Percentiles rank a stretch among this genome's conserved stretches.
Conservation (phyloP, 306 rosid genomes). For the Castanospermum australe region DNA sequence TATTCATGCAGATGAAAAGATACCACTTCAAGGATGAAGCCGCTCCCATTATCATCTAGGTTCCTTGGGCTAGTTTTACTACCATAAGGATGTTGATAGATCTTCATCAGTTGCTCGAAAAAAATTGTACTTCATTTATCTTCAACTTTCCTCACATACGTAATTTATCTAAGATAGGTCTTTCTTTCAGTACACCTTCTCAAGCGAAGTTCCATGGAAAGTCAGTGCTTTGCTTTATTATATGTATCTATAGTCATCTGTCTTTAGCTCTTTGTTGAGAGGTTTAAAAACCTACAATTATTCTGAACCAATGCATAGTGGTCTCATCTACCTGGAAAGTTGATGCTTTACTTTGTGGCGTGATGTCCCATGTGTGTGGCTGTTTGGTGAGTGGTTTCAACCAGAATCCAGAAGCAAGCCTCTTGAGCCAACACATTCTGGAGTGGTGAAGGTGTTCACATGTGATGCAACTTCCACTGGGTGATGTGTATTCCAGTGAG, state of each 20-base stretch:
- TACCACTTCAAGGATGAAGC: not conserved
- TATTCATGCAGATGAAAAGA: not conserved
- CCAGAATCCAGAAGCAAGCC: slow-evolving; percentile 26
- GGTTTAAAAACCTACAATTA: slow-evolving; percentile 24
- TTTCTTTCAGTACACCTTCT: slow-evolving; percentile 20
- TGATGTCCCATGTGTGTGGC: slow-evolving; percentile 17
- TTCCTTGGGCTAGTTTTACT: not conserved
- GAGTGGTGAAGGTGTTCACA: slow-evolving; percentile 19
- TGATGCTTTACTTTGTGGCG: slow-evolving; percentile 25
- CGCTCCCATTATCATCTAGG: not conserved
- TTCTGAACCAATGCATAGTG: slow-evolving; percentile 38
- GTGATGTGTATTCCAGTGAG: slow-evolving; percentile 12
- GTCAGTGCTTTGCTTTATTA: slow-evolving; percentile 20
- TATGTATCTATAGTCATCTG: slow-evolving; percentile 13
- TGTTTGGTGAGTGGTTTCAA: slow-evolving; percentile 40
- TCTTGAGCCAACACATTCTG: slow-evolving; percentile 38
- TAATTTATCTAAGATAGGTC: not conserved
- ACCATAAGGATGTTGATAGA: not conserved
- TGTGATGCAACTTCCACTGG: slow-evolving; percentile 32
- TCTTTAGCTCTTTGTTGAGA: slow-evolving; percentile 19
- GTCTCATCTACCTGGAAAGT: slow-evolving; percentile 37
- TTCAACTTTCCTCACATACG: slow-evolving; percentile 3
- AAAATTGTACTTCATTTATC: not conserved
- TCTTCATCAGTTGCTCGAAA: too few relatives aligned
- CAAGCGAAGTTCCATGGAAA: slow-evolving; percentile 19